Base-by-base conservation (phyloP, 192 early-diverging fungal species). In the Ambispora gerdemannii region DNA sequence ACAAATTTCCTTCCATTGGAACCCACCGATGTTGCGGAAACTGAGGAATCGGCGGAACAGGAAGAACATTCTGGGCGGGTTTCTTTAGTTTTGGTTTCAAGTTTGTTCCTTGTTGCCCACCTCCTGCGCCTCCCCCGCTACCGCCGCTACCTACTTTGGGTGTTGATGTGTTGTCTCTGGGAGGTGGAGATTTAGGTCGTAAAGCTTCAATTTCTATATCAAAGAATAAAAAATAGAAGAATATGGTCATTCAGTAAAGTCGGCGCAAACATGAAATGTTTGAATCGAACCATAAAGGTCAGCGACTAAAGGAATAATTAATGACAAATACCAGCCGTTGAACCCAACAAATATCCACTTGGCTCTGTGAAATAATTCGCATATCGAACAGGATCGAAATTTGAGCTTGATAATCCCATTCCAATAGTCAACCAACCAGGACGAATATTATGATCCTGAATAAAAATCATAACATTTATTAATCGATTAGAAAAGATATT, bases 381-480 rank as follows among this genome's bases (percentile, higher is more conserved):
- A 63, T 86, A 87, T 32, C 55, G 43, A 38, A 50, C 58, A 7
- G 68, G 32, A 65, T 83, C 72, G 58, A 81, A 87, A 56, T 86
- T 86, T 36, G 77, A 77, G n/a, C 53, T 70, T 10, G 77, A 73
- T 13, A 86, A 58, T 4, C 67, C 74, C 22, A 53, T 35, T 8
- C 87, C 87, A 24, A 84, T 70, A 0, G 87, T 89, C 24, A 89
- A 50, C 87, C 87, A 89, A 1, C 87, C 87, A 4, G 80, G 78
- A 49, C 87, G 76, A 17, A 87, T 75, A 72, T 85, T 87, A 61
- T 77, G 36, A 63, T 86, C 83, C 62, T 78, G 24, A 7, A 59
- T n/a, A n/a, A n/a, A n/a, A n/a, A n/a, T n/a, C n/a, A n/a, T n/a
- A n/a, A n/a, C n/a, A n/a, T n/a, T n/a, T n/a, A n/a, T n/a, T n/a